Evolutionary conservation across 371 early-diverging fungal genomes (phyloP).

Genomic region (Mucor plumbeus): DNA sequence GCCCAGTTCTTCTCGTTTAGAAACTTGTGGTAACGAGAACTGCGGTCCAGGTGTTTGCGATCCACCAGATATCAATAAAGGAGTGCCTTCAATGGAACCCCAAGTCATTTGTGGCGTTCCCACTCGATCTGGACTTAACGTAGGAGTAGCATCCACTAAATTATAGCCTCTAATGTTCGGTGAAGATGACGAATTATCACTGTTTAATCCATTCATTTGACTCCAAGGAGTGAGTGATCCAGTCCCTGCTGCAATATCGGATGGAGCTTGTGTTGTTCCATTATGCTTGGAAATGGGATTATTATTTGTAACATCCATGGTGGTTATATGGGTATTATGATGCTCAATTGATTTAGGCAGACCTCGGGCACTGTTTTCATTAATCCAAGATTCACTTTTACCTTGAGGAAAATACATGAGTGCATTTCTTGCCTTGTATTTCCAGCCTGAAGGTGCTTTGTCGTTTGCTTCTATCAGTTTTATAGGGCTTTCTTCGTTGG

Average conservation of each 20-base stretch:
- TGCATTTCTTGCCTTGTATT: slow-evolving; percentile 64
- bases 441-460: slow-evolving; percentile 53
- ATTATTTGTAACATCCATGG: not conserved
- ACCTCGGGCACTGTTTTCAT: slow-evolving; percentile 47
- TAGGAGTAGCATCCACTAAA: slow-evolving; percentile 74
- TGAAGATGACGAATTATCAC: slow-evolving; percentile 23
- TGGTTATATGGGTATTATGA: slow-evolving; percentile 56
- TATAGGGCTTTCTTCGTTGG: slow-evolving; percentile 17
- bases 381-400: slow-evolving; percentile 38
- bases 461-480: slow-evolving; percentile 34
- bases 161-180: slow-evolving; percentile 62
- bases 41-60: slow-evolving; percentile 56
- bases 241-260: slow-evolving; percentile 32
- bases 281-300: not conserved
- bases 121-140: slow-evolving; percentile 59
- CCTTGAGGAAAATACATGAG: slow-evolving; percentile 73
- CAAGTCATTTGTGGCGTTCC: slow-evolving; percentile 79
- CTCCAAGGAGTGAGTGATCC: slow-evolving; percentile 43
- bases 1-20: slow-evolving; percentile 69
- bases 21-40: slow-evolving; percentile 69
- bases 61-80: slow-evolving; percentile 55
- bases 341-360: slow-evolving; percentile 61
- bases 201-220: slow-evolving; percentile 20
- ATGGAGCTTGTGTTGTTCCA: slow-evolving; percentile 16
- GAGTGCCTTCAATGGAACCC: slow-evolving; percentile 77